Conservation (phyloP, 805 yeast species). For the Candida peoriensis region DNA sequence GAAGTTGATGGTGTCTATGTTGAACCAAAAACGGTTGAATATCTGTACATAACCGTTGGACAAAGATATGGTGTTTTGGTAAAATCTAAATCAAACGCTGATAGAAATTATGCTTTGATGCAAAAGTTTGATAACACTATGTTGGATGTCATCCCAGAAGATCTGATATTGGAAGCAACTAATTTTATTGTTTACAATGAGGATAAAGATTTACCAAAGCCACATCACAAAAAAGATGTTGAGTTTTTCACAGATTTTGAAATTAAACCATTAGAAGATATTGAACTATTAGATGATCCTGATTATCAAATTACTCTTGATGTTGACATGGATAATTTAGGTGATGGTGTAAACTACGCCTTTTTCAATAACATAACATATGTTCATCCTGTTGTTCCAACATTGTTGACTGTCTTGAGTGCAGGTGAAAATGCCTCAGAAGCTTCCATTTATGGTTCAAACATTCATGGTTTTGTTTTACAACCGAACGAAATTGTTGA, state of each 20-base stretch:
- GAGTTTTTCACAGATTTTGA: conserved; percentile 30
- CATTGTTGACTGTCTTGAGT: conserved; percentile 57
- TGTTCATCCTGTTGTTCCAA: conserved; percentile 65
- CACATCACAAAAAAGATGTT: conserved; percentile 13
- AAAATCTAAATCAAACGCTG: conserved; percentile 41
- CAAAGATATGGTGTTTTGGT: conserved; percentile 75
- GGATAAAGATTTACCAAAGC: conserved; percentile 24
- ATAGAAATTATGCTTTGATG: conserved; percentile 54
- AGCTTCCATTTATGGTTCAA: conserved; percentile 66
- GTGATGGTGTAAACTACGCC: conserved; percentile 73
- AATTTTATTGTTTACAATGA: conserved; percentile 50
- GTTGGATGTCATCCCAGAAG: conserved; percentile 65
- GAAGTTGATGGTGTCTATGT: conserved; percentile 68
- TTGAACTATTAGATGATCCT: conserved; percentile 47
- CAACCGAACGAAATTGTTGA: conserved; percentile 63
- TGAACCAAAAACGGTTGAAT: conserved; percentile 49
- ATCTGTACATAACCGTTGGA: conserved; percentile 67
- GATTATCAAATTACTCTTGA: conserved; percentile 57
- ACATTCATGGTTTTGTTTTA: conserved; percentile 58
- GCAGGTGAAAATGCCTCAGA: conserved; percentile 54
- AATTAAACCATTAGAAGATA: conserved; percentile 38
- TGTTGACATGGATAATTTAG: conserved; percentile 62
- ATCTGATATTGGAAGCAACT: conserved; percentile 48
- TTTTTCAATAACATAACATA: conserved; percentile 66
- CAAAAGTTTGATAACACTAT: conserved; percentile 57